These are phyloP conservation scores for Candida argentea DNA, from an alignment of 805 yeast genomes.

Conservation along the genomic window DNA sequence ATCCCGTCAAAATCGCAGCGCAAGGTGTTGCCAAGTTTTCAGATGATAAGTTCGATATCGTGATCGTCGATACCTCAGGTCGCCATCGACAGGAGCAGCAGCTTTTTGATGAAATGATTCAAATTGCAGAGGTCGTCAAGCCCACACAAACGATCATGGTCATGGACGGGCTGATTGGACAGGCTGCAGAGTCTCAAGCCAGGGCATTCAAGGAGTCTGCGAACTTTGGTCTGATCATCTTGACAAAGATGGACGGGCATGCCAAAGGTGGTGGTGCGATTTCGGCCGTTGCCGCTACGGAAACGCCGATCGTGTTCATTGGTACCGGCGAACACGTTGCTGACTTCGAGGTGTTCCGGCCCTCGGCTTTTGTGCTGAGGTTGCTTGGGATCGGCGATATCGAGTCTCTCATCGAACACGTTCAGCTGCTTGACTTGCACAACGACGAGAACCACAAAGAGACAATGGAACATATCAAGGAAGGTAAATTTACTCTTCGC, in stretches of 20 bases:
- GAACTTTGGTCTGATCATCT: conserved; percentile 87
- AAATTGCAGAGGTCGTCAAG: conserved; percentile 74
- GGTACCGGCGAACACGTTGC: conserved; percentile 98
- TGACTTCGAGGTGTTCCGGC: conserved; percentile 86
- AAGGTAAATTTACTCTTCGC: conserved; percentile 85
- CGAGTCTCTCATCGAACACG: conserved; percentile 90
- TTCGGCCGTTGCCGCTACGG: conserved; percentile 94
- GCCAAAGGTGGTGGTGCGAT: conserved; percentile 99
- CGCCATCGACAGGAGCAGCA: conserved; percentile 93
- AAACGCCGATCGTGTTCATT: conserved; percentile 88
- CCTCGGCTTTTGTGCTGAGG: conserved; percentile 83
- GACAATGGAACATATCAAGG: conserved; percentile 83
- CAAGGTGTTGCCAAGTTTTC: conserved; percentile 91
- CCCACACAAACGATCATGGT: conserved; percentile 99
- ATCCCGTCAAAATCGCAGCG: conserved; percentile 84
- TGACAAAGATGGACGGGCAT: conserved; percentile 97
- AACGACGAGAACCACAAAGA: conserved; percentile 68
- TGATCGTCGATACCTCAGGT: conserved; percentile 96
- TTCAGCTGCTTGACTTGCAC: conserved; percentile 67
- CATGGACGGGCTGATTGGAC: conserved; percentile 94
- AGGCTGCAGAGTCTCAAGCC: conserved; percentile 94
- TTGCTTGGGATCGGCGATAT: conserved; percentile 92
- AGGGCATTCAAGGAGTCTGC: conserved; percentile 88
- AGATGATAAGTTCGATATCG: conserved; percentile 83
- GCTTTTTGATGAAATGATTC: conserved; percentile 88